Percentiles rank a stretch among this genome's conserved stretches.
phyloP scores from a whole-genome alignment of 345 rosid species.

The Eucalyptus regnans region DNA sequence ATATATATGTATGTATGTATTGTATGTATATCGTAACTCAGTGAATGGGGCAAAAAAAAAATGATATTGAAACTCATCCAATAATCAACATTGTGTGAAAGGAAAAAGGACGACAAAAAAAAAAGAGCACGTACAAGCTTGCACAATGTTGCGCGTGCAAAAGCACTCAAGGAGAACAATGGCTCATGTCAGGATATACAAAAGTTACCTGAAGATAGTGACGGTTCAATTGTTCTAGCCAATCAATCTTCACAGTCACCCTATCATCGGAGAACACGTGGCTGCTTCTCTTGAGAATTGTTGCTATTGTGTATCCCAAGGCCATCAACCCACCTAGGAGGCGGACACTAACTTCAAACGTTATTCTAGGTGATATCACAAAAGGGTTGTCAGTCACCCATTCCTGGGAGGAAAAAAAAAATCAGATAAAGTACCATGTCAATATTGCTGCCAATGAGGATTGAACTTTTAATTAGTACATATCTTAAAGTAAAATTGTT shows the following conservation, averaged over 20 bases:
- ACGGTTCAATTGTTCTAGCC: conserved; percentile 89
- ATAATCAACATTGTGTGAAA: background rate
- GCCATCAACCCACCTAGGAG: conserved; percentile 99
- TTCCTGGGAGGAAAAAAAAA: conserved; percentile 40
- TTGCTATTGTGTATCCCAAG: conserved; percentile 89
- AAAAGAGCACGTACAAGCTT: background rate
- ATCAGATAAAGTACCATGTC: background rate
- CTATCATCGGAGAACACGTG: conserved; percentile 71
- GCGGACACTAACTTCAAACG: conserved; percentile 95
- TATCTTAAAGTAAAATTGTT: background rate
- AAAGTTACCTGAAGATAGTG: conserved; percentile 74
- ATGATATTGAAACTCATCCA: background rate
- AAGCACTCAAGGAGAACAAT: background rate
- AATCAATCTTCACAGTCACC: conserved; percentile 84
- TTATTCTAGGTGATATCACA: conserved; percentile 97
- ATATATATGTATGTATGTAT: too few relatives aligned
- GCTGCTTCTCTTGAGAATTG: conserved; percentile 93
- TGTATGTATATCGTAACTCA: background rate
- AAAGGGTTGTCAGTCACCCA: conserved; percentile 95
- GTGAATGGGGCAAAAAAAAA: background rate
- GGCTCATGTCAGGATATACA: background rate
- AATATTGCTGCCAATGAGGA: background rate
- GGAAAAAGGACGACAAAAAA: background rate
- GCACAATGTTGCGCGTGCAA: background rate
- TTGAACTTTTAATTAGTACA: background rate